Conservation (phyloP, 805 yeast species). For the Suhomyces kilbournensis region DNA sequence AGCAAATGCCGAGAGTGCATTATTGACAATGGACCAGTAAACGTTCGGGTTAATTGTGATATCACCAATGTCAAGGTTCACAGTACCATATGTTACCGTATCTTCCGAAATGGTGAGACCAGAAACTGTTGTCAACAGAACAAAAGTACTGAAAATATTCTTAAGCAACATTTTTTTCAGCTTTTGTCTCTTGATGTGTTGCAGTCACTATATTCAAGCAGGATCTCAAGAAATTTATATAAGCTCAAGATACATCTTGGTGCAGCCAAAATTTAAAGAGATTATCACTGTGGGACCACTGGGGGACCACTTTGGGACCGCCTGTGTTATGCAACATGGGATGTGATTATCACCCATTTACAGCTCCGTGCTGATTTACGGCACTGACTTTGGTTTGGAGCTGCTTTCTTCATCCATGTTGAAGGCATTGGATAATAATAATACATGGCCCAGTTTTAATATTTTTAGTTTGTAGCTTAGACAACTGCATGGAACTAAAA, state of each 20-base stretch:
- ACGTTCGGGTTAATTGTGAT: conserved; percentile 15
- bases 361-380: no score
- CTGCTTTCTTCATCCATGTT: no score
- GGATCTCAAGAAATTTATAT: not conserved
- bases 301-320: not conserved
- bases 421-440: not conserved
- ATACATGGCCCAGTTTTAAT: not conserved
- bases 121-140: conserved; percentile 2
- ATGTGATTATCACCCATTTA: not conserved
- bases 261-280: not conserved
- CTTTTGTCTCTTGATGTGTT: not conserved
- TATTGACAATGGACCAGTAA: conserved; percentile 16
- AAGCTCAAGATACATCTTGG: not conserved
- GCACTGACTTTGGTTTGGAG: no score
- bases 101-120: conserved; percentile 9
- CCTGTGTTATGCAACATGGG: not conserved
- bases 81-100: conserved; percentile 16
- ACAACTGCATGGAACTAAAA: not conserved
- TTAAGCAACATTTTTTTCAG: conserved; percentile 2
- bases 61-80: conserved; percentile 17
- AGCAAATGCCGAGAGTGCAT: conserved; percentile 10
- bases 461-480: not conserved
- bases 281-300: not conserved
- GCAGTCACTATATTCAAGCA: not conserved
- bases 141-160: not conserved